phyloP scores from a whole-genome alignment of 805 yeast species.

The Debaryomyces hansenii region DNA sequence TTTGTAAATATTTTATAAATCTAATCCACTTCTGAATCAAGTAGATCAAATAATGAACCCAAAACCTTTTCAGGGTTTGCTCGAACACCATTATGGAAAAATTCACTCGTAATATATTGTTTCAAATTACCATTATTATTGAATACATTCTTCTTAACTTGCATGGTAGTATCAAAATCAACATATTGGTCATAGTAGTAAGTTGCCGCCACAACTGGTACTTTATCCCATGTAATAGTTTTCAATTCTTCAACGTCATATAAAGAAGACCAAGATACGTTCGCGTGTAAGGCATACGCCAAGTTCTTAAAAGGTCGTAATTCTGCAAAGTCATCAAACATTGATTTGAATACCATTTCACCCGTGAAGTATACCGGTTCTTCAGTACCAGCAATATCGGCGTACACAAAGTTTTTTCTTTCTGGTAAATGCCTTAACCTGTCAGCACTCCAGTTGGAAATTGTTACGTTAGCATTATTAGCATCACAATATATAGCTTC shows the following conservation, averaged over 20 bases:
- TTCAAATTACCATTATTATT: slow-evolving; percentile 34
- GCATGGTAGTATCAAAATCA: slow-evolving; percentile 42
- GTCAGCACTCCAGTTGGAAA: slow-evolving; percentile 52
- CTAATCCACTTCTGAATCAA: slow-evolving; percentile 42
- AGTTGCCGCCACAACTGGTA: slow-evolving; percentile 52
- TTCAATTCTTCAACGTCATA: slow-evolving; percentile 32
- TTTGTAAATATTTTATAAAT: not conserved
- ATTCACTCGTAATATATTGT: slow-evolving; percentile 47
- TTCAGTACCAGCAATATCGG: slow-evolving; percentile 6
- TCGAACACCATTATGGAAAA: slow-evolving; percentile 52
- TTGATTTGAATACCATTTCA: slow-evolving; percentile 54
- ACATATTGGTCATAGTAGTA: slow-evolving; percentile 54
- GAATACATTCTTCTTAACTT: slow-evolving; percentile 31
- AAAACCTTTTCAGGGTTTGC: slow-evolving; percentile 41
- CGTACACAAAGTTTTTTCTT: slow-evolving; percentile 24
- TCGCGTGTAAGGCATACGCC: slow-evolving; percentile 36
- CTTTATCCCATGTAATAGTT: slow-evolving; percentile 28
- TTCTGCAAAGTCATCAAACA: slow-evolving; percentile 50
- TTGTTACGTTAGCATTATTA: slow-evolving; percentile 4
- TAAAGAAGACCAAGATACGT: slow-evolving; percentile 35
- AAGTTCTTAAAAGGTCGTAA: slow-evolving; percentile 38
- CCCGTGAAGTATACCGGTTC: slow-evolving; percentile 48
- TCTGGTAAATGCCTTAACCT: slow-evolving; percentile 28
- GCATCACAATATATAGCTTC: slow-evolving; percentile 60
- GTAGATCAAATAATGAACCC: slow-evolving; percentile 36